Evolutionary conservation across 768 basidiomycete species (phyloP).

Genomic region (Krasilnikovozyma curviuscula): DNA sequence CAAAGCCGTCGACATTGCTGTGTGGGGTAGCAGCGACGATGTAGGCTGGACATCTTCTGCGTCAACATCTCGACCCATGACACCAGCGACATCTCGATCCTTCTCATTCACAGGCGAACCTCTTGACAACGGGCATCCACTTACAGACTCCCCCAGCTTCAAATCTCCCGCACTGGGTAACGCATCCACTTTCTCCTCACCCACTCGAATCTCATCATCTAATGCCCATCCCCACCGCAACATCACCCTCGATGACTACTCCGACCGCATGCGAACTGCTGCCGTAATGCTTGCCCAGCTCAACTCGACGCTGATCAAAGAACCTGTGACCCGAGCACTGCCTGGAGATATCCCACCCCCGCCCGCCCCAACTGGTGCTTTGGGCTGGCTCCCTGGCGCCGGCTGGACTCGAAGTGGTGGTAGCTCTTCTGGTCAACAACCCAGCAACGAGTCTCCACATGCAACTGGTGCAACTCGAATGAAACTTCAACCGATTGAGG

Average conservation of each 20-base stretch:
- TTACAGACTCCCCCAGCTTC: neutral
- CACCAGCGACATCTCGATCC: neutral
- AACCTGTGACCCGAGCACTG: neutral
- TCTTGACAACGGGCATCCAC: neutral
- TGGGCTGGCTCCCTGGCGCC: constrained; percentile 28
- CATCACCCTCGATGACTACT: constrained; percentile 87
- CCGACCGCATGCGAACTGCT: constrained; percentile 93
- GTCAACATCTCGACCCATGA: neutral
- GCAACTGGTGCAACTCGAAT: constrained; percentile 33
- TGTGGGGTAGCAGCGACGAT: constrained; percentile 2
- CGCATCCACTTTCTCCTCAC: neutral
- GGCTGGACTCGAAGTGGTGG: too few species aligned
- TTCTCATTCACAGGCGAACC: neutral
- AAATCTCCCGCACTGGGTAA: neutral
- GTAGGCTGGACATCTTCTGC: neutral
- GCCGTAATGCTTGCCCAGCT: constrained; percentile 97
- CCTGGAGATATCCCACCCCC: neutral
- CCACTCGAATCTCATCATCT: neutral
- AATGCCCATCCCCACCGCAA: constrained; percentile 21
- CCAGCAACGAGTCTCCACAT: neutral
- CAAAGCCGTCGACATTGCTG: constrained; percentile 10
- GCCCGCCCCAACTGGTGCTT: neutral
- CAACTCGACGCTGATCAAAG: constrained; percentile 36
- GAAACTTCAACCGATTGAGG: constrained; percentile 62
- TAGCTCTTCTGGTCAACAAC: neutral